Percentiles rank a stretch among this genome's conserved stretches.
Evolutionary conservation across 345 rosid species (phyloP).

Genomic region (Eucalyptus curtisii): DNA sequence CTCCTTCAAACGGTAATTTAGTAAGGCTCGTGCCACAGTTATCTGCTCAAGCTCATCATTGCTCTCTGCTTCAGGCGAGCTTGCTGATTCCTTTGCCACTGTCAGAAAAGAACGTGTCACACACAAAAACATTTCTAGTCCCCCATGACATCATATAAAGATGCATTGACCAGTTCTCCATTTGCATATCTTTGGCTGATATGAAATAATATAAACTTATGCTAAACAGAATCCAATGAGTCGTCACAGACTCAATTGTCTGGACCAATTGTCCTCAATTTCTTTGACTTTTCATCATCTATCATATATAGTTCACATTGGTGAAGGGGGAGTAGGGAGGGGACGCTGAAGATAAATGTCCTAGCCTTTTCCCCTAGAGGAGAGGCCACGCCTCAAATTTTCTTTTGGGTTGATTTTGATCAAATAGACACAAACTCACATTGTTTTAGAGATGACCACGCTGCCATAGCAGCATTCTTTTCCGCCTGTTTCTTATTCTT

Average conservation of each 20-base stretch:
- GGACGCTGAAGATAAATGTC: neutral
- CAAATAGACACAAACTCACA: constrained; percentile 29
- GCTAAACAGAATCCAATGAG: neutral
- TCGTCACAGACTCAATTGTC: neutral
- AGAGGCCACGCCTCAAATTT: neutral
- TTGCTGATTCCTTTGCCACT: constrained; percentile 96
- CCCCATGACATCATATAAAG: neutral
- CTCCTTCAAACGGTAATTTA: constrained; percentile 70
- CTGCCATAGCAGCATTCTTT: constrained; percentile 99
- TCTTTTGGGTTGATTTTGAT: neutral
- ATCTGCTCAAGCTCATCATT: constrained; percentile 93
- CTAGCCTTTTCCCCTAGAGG: neutral
- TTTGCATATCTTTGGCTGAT: neutral
- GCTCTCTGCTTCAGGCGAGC: constrained; percentile 65
- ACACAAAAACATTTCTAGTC: neutral
- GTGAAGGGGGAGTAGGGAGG: neutral
- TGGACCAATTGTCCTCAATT: neutral
- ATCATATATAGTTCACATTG: neutral
- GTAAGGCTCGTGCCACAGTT: constrained; percentile 72
- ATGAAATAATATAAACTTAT: neutral
- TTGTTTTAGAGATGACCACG: constrained; percentile 92
- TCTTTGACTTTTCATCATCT: neutral
- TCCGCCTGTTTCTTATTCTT: constrained; percentile 98
- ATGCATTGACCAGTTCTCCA: neutral
- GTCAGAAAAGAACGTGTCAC: constrained; percentile 1